Evolutionary conservation across 2,329 filamentous ascomycete genomes (phyloP).

Genomic region (Calonectria multiphialidica): DNA sequence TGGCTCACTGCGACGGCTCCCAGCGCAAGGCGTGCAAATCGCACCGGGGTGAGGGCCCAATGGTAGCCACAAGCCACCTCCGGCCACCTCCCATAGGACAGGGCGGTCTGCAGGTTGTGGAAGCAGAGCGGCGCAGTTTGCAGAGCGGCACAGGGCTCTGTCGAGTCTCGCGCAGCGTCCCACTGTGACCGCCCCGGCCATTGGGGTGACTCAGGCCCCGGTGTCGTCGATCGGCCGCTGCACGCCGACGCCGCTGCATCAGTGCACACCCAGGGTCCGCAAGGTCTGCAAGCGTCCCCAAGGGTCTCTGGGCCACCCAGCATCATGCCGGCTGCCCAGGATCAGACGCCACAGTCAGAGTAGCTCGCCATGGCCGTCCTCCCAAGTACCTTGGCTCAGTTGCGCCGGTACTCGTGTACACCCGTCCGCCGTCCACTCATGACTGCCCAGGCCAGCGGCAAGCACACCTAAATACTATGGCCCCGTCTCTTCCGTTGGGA

Average conservation of each 20-base stretch:
- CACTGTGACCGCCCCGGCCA: constrained; percentile 35
- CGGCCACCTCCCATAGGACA: constrained; percentile 47
- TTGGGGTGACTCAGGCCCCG: constrained; percentile 35
- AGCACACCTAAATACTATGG: constrained; percentile 47
- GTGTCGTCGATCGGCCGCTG: constrained; percentile 38
- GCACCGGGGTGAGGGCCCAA: constrained; percentile 51
- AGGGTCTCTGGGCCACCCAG: constrained; percentile 13
- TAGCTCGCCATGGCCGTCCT: constrained; percentile 23
- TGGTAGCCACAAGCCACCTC: constrained; percentile 42
- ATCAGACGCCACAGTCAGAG: constrained; percentile 43
- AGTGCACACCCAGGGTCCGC: constrained; percentile 9
- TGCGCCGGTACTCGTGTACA: constrained; percentile 42
- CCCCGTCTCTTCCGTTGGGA: constrained; percentile 40
- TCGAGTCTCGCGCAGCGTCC: constrained; percentile 28
- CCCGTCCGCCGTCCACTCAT: constrained; percentile 44
- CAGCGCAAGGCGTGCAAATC: constrained; percentile 40
- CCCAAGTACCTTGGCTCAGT: constrained; percentile 41
- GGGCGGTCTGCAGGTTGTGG: constrained; percentile 49
- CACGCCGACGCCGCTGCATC: constrained; percentile 33
- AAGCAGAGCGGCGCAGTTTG: constrained; percentile 59
- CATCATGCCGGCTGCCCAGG: constrained; percentile 32
- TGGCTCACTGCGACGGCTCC: constrained; percentile 26
- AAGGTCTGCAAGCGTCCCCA: constrained; percentile 10
- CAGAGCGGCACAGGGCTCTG: constrained; percentile 30
- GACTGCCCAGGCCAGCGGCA: constrained; percentile 36